These are phyloP conservation scores for Salix viminalis DNA, from an alignment of 345 rosid genomes.

Conservation along the genomic window DNA sequence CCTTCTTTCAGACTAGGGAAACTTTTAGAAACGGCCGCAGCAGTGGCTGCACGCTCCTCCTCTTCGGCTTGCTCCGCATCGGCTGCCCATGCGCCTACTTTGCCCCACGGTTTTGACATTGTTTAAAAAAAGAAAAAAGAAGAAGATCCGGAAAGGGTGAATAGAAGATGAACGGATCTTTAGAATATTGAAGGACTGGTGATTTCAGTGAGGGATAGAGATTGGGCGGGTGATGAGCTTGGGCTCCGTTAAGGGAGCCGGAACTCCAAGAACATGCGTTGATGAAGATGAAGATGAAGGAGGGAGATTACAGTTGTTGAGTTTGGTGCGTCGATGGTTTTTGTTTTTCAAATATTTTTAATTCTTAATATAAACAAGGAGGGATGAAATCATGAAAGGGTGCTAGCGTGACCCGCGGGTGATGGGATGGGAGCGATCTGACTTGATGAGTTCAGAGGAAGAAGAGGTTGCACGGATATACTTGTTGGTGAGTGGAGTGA, in stretches of 20 bases:
- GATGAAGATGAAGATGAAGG: background rate
- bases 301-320: background rate
- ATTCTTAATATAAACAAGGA: background rate
- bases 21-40: conserved; percentile 43
- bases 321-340: background rate
- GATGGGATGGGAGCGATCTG: background rate
- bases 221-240: conserved; percentile 13
- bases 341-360: background rate
- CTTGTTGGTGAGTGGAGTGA: background rate
- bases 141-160: conserved; percentile 18
- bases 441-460: background rate
- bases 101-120: conserved; percentile 76
- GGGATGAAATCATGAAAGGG: background rate
- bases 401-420: conserved; percentile 1
- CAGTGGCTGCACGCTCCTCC: conserved; percentile 44
- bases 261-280: conserved; percentile 52
- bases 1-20: conserved; percentile 84
- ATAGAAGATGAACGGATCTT: conserved; percentile 11
- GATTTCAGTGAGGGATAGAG: background rate
- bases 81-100: conserved; percentile 91
- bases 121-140: background rate
- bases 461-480: background rate
- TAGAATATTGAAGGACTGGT: background rate
- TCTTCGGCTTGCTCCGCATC: conserved; percentile 82
- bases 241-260: conserved; percentile 55